Evolutionary conservation across 2,329 filamentous ascomycete genomes (phyloP).

Genomic region (Colletotrichum sp.): DNA sequence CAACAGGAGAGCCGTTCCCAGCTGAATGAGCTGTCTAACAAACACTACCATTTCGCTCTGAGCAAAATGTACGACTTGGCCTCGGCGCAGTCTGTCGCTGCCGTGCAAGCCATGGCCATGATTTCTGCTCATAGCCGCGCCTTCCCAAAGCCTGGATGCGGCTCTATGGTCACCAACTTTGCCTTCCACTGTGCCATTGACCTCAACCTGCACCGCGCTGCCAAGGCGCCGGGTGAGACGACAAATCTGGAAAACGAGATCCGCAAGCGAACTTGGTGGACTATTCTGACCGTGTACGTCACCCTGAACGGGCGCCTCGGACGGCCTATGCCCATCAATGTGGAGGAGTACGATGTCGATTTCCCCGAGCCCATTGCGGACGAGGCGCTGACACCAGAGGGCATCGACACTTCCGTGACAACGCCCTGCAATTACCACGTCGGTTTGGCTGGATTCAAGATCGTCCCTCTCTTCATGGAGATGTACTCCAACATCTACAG

Average conservation of each 20-base stretch:
- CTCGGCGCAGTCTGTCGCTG: constrained; percentile 64
- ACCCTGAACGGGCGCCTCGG: constrained; percentile 79
- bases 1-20: constrained; percentile 56
- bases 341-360: constrained; percentile 80
- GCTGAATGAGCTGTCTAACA: constrained; percentile 71
- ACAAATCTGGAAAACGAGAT: constrained; percentile 73
- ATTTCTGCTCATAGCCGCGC: constrained; percentile 75
- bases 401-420: constrained; percentile 58
- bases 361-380: constrained; percentile 76
- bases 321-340: constrained; percentile 74
- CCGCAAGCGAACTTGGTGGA: constrained; percentile 81
- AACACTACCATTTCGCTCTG: constrained; percentile 79
- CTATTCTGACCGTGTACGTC: constrained; percentile 68
- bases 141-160: constrained; percentile 80
- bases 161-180: constrained; percentile 69
- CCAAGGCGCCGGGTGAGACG: constrained; percentile 50
- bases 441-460: constrained; percentile 69
- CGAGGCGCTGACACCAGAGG: constrained; percentile 69
- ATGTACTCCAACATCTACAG: constrained; percentile 81
- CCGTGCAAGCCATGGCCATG: constrained; percentile 76
- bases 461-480: constrained; percentile 71
- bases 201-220: constrained; percentile 75
- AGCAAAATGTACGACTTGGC: constrained; percentile 71
- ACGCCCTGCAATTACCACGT: constrained; percentile 71
- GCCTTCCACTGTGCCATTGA: constrained; percentile 75